phyloP scores from a whole-genome alignment of 257 asterid species.

The Fraxinus anomala region DNA sequence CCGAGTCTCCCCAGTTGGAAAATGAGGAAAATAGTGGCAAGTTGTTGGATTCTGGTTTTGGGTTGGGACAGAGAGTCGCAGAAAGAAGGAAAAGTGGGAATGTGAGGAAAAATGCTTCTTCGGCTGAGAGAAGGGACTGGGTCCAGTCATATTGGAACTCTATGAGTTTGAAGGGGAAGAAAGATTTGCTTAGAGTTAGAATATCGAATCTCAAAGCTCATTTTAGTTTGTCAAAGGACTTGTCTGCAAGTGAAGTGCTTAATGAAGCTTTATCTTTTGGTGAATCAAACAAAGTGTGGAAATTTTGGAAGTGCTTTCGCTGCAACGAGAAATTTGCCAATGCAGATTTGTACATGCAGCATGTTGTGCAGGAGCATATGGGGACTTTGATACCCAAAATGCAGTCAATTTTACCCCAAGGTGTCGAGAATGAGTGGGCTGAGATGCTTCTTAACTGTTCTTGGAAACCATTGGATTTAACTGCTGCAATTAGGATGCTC shows the following conservation, averaged over 20 bases:
- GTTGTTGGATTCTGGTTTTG: conserved; percentile 46
- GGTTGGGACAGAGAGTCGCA: conserved; percentile 46
- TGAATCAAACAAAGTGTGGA: too few species aligned
- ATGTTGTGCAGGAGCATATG: conserved; percentile 64
- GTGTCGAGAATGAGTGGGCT: conserved; percentile 77
- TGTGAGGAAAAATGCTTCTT: conserved; percentile 52
- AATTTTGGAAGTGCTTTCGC: conserved; percentile 62
- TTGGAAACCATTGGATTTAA: conserved; percentile 85
- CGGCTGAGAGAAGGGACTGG: conserved; percentile 69
- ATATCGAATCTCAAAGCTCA: conserved; percentile 58
- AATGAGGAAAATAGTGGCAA: conserved; percentile 21
- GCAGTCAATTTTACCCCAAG: conserved; percentile 74
- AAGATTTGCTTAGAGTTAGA: conserved; percentile 43
- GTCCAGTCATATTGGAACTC: conserved; percentile 65
- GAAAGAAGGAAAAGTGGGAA: conserved; percentile 61
- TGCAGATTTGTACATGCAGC: conserved; percentile 53
- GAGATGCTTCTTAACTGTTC: conserved; percentile 79
- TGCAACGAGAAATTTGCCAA: conserved; percentile 58
- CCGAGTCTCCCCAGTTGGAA: conserved; percentile 38
- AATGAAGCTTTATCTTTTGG: conserved; percentile 46
- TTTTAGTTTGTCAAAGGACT: conserved; percentile 51
- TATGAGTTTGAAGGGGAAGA: conserved; percentile 54
- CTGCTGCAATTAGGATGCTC: conserved; percentile 53
- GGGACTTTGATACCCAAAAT: conserved; percentile 65
- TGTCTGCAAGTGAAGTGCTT: conserved; percentile 34